These are phyloP conservation scores for Fusarium newnesense DNA, from an alignment of 2,329 filamentous ascomycete species.

Conservation along the genomic window DNA sequence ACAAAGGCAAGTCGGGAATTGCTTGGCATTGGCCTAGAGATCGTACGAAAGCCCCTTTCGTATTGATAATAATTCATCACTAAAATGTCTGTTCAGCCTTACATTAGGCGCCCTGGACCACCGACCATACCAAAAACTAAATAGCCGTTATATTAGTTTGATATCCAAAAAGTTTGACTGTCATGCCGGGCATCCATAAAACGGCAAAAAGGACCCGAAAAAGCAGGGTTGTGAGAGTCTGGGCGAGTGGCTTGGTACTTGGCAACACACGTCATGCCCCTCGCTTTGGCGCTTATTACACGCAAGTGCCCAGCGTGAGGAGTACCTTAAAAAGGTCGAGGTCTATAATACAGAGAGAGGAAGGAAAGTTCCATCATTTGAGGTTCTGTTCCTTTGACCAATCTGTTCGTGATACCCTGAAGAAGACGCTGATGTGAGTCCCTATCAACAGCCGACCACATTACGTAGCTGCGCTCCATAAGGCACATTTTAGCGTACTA, in stretches of 20 bases:
- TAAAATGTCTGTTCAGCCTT: conserved; percentile 11
- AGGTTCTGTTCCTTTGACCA: background rate
- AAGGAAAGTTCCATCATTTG: background rate
- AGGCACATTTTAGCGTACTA: conserved; percentile 3
- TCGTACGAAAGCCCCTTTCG: background rate
- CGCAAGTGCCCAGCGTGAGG: conserved; percentile 22
- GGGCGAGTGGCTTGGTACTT: conserved; percentile 47
- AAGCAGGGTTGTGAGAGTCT: conserved; percentile 43
- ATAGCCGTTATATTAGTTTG: background rate
- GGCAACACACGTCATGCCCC: conserved; percentile 47
- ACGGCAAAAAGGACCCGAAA: conserved; percentile 40
- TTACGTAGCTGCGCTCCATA: conserved; percentile 32
- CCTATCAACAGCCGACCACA: background rate
- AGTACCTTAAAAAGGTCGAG: conserved; percentile 22
- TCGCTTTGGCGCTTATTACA: conserved; percentile 40
- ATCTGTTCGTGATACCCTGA: conserved; percentile 17
- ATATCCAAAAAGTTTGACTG: background rate
- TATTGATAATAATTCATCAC: background rate
- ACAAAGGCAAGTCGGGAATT: background rate
- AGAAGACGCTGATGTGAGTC: background rate
- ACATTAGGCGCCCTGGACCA: background rate
- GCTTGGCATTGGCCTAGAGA: background rate
- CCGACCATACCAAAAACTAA: background rate
- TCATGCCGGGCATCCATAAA: conserved; percentile 23
- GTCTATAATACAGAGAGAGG: background rate